Conservation (phyloP, 2,329 filamentous ascomycete genomes). For the Seiridium unicorne region DNA sequence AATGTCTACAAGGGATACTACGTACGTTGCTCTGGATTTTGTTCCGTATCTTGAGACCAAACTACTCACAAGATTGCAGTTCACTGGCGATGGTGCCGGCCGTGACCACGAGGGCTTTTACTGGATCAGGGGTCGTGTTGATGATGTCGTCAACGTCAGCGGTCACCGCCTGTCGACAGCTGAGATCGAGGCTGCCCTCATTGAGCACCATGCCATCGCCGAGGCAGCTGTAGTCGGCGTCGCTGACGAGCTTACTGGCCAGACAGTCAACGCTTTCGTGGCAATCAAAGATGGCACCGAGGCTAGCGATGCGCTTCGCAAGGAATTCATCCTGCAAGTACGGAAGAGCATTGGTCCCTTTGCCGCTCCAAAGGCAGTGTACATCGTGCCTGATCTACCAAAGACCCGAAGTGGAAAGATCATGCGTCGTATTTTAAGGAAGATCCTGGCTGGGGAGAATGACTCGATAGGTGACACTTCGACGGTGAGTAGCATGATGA, state of each 20-base stretch:
- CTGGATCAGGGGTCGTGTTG: conserved; percentile 98
- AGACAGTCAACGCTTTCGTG: conserved; percentile 97
- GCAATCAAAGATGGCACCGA: conserved; percentile 84
- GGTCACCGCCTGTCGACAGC: conserved; percentile 95
- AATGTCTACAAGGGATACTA: conserved; percentile 99
- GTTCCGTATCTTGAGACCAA: background rate
- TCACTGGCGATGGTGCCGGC: conserved; percentile 90
- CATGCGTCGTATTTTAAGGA: conserved; percentile 93
- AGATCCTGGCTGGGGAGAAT: conserved; percentile 96
- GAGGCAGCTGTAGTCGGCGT: conserved; percentile 96
- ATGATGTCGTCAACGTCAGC: conserved; percentile 97
- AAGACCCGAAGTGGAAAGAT: conserved; percentile 99
- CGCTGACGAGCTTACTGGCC: conserved; percentile 88
- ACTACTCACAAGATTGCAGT: conserved; percentile 45
- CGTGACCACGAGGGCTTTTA: conserved; percentile 98
- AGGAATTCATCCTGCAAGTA: conserved; percentile 92
- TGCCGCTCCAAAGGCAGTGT: conserved; percentile 91
- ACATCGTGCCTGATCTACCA: conserved; percentile 86
- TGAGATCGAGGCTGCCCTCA: conserved; percentile 94
- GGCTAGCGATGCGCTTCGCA: conserved; percentile 75
- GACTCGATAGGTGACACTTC: conserved; percentile 92
- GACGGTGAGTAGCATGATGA: conserved; percentile 63
- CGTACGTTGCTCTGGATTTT: conserved; percentile 55
- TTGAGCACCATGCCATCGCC: conserved; percentile 86
- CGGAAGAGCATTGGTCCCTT: conserved; percentile 97